A percentile compares a stretch with the other conserved stretches of the same genome.
phyloP scores from a whole-genome alignment of 2,329 filamentous ascomycete genomes.

The Penicillium italicum region DNA sequence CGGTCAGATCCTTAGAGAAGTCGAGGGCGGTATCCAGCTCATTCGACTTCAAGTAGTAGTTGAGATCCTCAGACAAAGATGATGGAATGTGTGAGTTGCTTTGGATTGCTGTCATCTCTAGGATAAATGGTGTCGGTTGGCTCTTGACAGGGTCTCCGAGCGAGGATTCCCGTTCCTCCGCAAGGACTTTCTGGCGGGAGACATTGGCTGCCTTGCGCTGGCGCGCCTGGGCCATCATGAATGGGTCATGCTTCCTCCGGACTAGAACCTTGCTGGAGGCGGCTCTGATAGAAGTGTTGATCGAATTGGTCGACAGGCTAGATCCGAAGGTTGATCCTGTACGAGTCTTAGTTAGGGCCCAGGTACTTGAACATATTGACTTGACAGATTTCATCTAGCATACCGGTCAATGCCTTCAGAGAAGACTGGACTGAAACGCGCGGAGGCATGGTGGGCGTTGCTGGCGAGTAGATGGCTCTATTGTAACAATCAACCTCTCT shows the following conservation, averaged over 20 bases:
- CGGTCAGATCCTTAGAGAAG: slow-evolving; percentile 63
- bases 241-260: slow-evolving; percentile 71
- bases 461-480: slow-evolving; percentile 4
- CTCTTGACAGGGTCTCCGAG: slow-evolving; percentile 79
- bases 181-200: slow-evolving; percentile 67
- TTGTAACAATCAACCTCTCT: slow-evolving; percentile 13
- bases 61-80: slow-evolving; percentile 48
- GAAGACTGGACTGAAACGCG: slow-evolving; percentile 61
- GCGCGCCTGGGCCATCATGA: slow-evolving; percentile 73
- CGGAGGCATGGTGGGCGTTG: slow-evolving; percentile 58
- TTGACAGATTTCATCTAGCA: slow-evolving; percentile 26
- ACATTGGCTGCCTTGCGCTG: slow-evolving; percentile 82
- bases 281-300: slow-evolving; percentile 56
- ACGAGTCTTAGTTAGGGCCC: slow-evolving; percentile 9
- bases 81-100: slow-evolving; percentile 14
- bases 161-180: slow-evolving; percentile 59
- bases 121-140: slow-evolving; percentile 72
- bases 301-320: slow-evolving; percentile 52
- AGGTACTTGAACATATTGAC: background rate
- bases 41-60: slow-evolving; percentile 67
- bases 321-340: slow-evolving; percentile 31
- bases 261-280: slow-evolving; percentile 63
- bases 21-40: slow-evolving; percentile 66
- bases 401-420: slow-evolving; percentile 60
- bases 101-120: slow-evolving; percentile 35